These are phyloP conservation scores for Tanacetum coccineum DNA, from an alignment of 129 eudicot species.

Conservation along the genomic window DNA sequence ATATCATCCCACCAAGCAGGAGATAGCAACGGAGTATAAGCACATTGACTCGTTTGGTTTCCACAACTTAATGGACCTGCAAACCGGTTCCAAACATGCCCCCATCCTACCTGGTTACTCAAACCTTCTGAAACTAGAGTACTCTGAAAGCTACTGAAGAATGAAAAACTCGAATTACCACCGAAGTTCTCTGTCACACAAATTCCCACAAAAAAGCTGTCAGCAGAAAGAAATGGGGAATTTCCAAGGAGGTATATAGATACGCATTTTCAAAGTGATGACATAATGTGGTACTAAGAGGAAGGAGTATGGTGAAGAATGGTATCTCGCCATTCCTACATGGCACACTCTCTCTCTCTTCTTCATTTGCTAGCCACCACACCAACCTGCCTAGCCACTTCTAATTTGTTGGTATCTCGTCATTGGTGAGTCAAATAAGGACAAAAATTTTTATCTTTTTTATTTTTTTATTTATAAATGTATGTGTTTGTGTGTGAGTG, in stretches of 20 bases:
- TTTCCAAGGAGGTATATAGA: neutral
- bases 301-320: too few relatives aligned
- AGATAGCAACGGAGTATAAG: slow-evolving; percentile 73
- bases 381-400: too few relatives aligned
- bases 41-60: slow-evolving; percentile 70
- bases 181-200: slow-evolving; percentile 43
- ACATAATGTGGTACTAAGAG: too few relatives aligned
- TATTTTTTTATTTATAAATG: too few relatives aligned
- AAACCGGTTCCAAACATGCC: slow-evolving; percentile 87
- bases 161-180: slow-evolving; percentile 48
- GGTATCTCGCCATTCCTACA: too few relatives aligned
- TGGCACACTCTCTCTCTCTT: too few relatives aligned
- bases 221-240: neutral
- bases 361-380: too few relatives aligned
- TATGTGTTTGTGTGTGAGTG: too few relatives aligned
- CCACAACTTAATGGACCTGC: slow-evolving; percentile 82
- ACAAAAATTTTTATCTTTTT: too few relatives aligned
- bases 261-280: too few relatives aligned
- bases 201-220: neutral
- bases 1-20: slow-evolving; percentile 95
- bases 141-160: slow-evolving; percentile 83
- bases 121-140: slow-evolving; percentile 57
- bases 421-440: too few relatives aligned
- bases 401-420: too few relatives aligned
- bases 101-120: slow-evolving; percentile 83